Base-by-base conservation (phyloP, 352 stramenopile genomes). In the Pythium utonaiense region DNA sequence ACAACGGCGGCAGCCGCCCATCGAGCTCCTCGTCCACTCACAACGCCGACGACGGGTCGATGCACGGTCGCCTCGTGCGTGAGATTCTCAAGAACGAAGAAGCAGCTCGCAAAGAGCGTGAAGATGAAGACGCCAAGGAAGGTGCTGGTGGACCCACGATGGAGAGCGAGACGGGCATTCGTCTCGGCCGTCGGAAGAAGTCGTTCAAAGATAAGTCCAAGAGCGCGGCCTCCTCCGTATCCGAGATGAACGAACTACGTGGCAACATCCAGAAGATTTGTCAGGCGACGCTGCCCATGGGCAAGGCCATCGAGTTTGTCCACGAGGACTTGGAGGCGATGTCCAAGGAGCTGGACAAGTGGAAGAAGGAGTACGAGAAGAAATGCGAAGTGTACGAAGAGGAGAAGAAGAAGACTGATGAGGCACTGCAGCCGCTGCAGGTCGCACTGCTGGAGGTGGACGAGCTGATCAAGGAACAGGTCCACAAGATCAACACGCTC, bases 251-350 rank as follows among this genome's bases (percentile, higher is more conserved):
- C 22, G 83, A 89, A 45, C 61, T 95, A 9, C 85, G 81, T 33
- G 56, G 47, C 34, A 83, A 80, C 24, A 96, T 99, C 60, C 94
- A 98, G 64, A 73, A 77, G 38, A 83, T 99, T 36, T 97, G 91
- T 53, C 89, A 98, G 71, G 88, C 85, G 7, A 93, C 91, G 1
- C 91, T 95, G 27, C 93, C 89, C 7, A 80, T 98, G 41, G 91
- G 85, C 16, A 91, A 94, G 51, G 97, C 84, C 56, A 92, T 98
- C 62, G 89, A 98, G 72, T 98, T 95, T 73, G 89, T 98, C 19
- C 80, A 96, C 62, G 88, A 98, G 60, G 95, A 98, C 71, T 69
- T 98, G 62, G 88, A 92, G 36, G 76, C 83, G n/a, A 98, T 99
- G 92, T 80, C 77, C 7, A 94, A 92, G 59, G 94, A 98, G 68